Evolutionary conservation across 2,329 filamentous ascomycete species (phyloP).

Genomic region (Diaporthe caulivora): DNA sequence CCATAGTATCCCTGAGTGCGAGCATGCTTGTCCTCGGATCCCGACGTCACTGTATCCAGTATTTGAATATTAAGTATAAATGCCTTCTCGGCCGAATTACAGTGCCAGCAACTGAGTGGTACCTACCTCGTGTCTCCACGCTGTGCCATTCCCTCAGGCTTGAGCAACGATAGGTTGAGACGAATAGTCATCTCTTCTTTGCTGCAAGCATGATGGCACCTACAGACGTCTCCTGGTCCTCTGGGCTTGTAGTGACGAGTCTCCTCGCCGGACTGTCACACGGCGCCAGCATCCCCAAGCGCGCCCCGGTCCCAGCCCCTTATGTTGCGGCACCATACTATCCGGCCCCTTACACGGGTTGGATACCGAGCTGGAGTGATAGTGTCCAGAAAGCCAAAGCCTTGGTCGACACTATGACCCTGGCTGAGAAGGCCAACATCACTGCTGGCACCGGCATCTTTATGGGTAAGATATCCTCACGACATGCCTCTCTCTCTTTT

Average conservation of each 20-base stretch:
- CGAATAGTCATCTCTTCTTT: constrained; percentile 24
- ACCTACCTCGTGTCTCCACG: constrained; percentile 18
- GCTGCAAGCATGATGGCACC: constrained; percentile 33
- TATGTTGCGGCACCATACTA: constrained; percentile 74
- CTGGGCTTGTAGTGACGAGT: constrained; percentile 25
- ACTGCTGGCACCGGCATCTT: constrained; percentile 78
- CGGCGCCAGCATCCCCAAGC: constrained; percentile 43
- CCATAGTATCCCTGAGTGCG: not conserved
- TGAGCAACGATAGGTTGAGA: constrained; percentile 24
- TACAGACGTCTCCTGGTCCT: constrained; percentile 1
- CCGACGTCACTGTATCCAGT: constrained; percentile 22
- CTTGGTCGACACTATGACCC: constrained; percentile 80
- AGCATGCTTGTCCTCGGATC: constrained; percentile 9
- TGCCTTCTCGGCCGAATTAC: constrained; percentile 31
- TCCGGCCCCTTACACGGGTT: constrained; percentile 79
- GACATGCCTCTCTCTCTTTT: not conserved
- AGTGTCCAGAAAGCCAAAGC: constrained; percentile 78
- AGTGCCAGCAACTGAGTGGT: constrained; percentile 1
- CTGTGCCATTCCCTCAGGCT: not conserved
- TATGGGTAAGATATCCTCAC: constrained; percentile 67
- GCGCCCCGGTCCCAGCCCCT: constrained; percentile 47
- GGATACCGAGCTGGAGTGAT: constrained; percentile 75
- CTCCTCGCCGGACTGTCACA: constrained; percentile 40
- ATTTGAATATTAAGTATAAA: constrained; percentile 23
- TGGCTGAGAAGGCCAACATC: constrained; percentile 85